Percentiles rank a stretch among this genome's conserved stretches.
Conservation (phyloP, 2,329 filamentous ascomycete genomes). For the Penicillium sp. region DNA sequence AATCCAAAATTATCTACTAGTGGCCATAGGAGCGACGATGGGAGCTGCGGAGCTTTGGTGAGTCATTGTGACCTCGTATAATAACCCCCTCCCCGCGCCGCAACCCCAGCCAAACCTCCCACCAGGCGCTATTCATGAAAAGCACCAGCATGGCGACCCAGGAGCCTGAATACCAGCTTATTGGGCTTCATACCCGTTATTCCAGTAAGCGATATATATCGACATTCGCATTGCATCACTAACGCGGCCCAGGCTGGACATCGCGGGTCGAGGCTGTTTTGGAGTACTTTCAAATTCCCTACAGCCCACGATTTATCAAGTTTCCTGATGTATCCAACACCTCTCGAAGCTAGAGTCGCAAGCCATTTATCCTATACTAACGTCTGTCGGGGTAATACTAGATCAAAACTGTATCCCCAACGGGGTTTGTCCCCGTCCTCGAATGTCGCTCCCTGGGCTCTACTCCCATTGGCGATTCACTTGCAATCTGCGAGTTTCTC, state of each 20-base stretch:
- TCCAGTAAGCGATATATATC: slow-evolving; percentile 31
- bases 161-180: slow-evolving; percentile 32
- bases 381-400: slow-evolving; percentile 6
- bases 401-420: slow-evolving; percentile 30
- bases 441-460: slow-evolving; percentile 27
- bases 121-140: neutral
- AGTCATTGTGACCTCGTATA: slow-evolving; percentile 5
- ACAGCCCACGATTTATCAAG: slow-evolving; percentile 28
- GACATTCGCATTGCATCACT: neutral
- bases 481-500: slow-evolving; percentile 40
- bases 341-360: neutral
- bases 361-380: neutral
- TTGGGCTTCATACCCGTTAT: slow-evolving; percentile 38
- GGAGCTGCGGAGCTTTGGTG: no score
- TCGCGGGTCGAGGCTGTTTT: slow-evolving; percentile 37
- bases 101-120: neutral
- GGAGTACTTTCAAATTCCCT: slow-evolving; percentile 40
- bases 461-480: slow-evolving; percentile 33
- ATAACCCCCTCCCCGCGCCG: neutral
- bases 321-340: slow-evolving; percentile 29
- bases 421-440: slow-evolving; percentile 36
- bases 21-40: no score
- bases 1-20: no score
- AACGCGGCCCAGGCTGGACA: slow-evolving; percentile 36
- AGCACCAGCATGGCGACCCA: slow-evolving; percentile 15